Conservation (phyloP, 805 yeast genomes). For the Sugiyamaella valdiviana region DNA sequence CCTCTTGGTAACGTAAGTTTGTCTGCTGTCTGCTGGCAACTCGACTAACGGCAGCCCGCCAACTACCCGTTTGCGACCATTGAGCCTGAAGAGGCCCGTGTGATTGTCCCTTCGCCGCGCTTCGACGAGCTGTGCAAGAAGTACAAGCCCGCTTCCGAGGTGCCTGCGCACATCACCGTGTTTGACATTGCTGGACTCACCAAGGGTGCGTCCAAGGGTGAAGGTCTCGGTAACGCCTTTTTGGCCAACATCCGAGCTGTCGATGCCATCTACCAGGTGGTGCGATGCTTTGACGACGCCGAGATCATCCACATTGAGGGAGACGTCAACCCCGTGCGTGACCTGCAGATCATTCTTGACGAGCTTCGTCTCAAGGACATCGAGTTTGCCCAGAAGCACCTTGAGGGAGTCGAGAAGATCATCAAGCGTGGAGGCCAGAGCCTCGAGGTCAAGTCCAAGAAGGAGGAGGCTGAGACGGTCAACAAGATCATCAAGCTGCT, state of each 20-base stretch:
- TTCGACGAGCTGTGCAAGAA: slow-evolving; percentile 68
- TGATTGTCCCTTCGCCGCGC: slow-evolving; percentile 85
- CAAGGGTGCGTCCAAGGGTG: slow-evolving; percentile 94
- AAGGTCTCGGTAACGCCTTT: slow-evolving; percentile 97
- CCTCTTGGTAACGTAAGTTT: slow-evolving; percentile 61
- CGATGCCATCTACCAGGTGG: slow-evolving; percentile 96
- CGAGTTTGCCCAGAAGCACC: slow-evolving; percentile 83
- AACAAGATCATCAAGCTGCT: slow-evolving; percentile 67
- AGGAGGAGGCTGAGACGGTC: slow-evolving; percentile 50
- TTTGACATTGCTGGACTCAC: slow-evolving; percentile 98
- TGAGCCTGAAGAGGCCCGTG: slow-evolving; percentile 97
- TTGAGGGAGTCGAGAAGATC: slow-evolving; percentile 69
- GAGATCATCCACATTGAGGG: slow-evolving; percentile 96
- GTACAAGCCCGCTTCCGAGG: slow-evolving; percentile 75
- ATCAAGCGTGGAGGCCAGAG: slow-evolving; percentile 85
- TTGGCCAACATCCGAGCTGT: slow-evolving; percentile 94
- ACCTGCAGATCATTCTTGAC: slow-evolving; percentile 81
- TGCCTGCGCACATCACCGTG: slow-evolving; percentile 88
- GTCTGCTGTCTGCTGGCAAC: background rate
- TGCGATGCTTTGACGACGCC: slow-evolving; percentile 95
- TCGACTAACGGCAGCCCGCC: slow-evolving; percentile 52
- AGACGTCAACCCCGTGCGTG: slow-evolving; percentile 93
- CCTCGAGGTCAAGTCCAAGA: slow-evolving; percentile 43
- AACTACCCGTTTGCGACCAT: slow-evolving; percentile 97
- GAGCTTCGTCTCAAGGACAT: slow-evolving; percentile 96